These are phyloP conservation scores for Citrus sp. DNA, from an alignment of 345 rosid genomes.

Conservation along the genomic window DNA sequence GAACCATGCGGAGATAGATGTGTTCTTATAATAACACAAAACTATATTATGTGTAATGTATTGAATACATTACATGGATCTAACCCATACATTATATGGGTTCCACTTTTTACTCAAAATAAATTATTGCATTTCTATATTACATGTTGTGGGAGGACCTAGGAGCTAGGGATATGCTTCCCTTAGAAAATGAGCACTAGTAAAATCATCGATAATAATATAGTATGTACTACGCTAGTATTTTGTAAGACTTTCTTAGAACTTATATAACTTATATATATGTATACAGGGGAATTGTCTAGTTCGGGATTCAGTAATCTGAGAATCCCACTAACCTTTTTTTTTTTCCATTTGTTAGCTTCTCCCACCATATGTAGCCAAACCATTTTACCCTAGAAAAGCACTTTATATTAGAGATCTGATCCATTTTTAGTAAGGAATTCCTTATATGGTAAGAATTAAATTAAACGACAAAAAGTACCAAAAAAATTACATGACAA, in stretches of 20 bases:
- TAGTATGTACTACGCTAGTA: background rate
- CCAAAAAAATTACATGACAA: too few relatives aligned
- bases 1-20: background rate
- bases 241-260: too few relatives aligned
- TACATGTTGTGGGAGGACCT: background rate
- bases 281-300: too few relatives aligned
- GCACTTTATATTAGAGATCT: too few relatives aligned
- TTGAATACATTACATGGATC: background rate
- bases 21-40: background rate
- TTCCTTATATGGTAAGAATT: too few relatives aligned
- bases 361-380: too few relatives aligned
- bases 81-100: background rate
- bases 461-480: too few relatives aligned
- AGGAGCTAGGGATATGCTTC: background rate
- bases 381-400: too few relatives aligned
- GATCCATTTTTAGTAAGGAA: too few relatives aligned
- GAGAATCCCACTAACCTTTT: too few relatives aligned
- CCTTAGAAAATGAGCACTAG: background rate
- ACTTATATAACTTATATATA: too few relatives aligned
- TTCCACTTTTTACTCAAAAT: background rate
- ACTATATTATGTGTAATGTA: background rate
- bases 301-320: background rate
- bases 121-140: background rate
- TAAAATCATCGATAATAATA: background rate
- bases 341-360: too few relatives aligned